Base-by-base conservation (phyloP, 2,329 filamentous ascomycete genomes). In the Alternaria conjuncta region DNA sequence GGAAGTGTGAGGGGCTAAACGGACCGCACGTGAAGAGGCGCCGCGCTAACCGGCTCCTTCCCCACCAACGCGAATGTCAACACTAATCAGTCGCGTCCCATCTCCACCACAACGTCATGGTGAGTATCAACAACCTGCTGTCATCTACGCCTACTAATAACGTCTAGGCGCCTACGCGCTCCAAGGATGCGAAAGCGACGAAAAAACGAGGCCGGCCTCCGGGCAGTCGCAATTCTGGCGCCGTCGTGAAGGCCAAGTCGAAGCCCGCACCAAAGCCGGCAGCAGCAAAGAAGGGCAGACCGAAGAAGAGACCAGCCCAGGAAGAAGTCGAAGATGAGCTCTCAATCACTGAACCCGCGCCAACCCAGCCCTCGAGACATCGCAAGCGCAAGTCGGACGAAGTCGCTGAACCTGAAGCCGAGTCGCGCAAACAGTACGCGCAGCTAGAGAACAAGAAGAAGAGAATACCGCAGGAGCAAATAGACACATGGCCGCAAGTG, bases 401-500 rank as follows among this genome's bases (percentile, higher is more conserved):
- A 46, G 61, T 71, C 13, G 68, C 70, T 6, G 65, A 66, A 45
- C 64, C 63, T 20, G 66, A 67, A 44, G 51, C 62, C 15, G 61
- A 65, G 30, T 59, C 64, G 28, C 66, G 64, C 56, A 71, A 71
- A 54, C 71, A 71, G 41, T 79, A 78, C 55, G 64, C 73, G 46
- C 77, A 76, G 45, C 67, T 82, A 15, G 79, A 77, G 63, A 64
- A 75, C 15, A 75, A 67, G 57, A 79, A 74, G 20, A 78, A 74
- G 60, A 69, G 75, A 41, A 77, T 82, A 64, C 66, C 80, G 5
- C 78, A 79, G 54, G 73, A 78, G 8, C 63, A 73, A 23, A 78
- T 82, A 47, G 74, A 79, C 46, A 73, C 76, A 61, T 82, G 90
- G 90, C 81, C 83, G 3, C 82, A 86, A 6, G 83, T 92, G 6